These are phyloP conservation scores for Magnaporthiopsis poae DNA, from an alignment of 2,329 filamentous ascomycete genomes.

Conservation along the genomic window DNA sequence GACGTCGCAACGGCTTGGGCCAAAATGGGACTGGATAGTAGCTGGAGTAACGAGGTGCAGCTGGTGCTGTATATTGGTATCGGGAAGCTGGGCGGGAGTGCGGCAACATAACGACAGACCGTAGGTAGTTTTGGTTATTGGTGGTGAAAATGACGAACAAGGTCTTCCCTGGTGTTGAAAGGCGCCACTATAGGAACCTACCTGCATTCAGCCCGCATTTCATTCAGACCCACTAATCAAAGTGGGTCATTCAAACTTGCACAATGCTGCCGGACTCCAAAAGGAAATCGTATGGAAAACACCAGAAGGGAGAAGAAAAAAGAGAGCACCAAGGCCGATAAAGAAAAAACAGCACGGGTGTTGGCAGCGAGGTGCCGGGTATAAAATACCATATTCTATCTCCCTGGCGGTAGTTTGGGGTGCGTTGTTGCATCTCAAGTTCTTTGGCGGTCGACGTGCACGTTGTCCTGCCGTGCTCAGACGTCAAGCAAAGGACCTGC, in stretches of 20 bases:
- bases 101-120: not conserved
- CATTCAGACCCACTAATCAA: not conserved
- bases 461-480: not conserved
- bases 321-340: no score
- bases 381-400: not conserved
- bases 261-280: not conserved
- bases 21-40: constrained; percentile 56
- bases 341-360: no score
- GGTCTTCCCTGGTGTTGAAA: no score
- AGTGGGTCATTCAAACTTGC: not conserved
- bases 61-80: constrained; percentile 49
- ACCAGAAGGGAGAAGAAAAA: not conserved
- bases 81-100: not conserved
- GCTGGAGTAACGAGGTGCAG: constrained; percentile 72
- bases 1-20: constrained; percentile 71
- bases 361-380: not conserved
- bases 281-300: not conserved
- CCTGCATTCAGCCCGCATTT: not conserved
- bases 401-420: not conserved
- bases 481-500: not conserved
- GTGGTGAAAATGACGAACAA: no score
- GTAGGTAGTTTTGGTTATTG: not conserved
- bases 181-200: no score
- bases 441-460: not conserved
- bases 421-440: not conserved